Percentiles rank a stretch among this genome's conserved stretches.
Conservation (phyloP, 306 rosid genomes). For the Prunus mume region DNA sequence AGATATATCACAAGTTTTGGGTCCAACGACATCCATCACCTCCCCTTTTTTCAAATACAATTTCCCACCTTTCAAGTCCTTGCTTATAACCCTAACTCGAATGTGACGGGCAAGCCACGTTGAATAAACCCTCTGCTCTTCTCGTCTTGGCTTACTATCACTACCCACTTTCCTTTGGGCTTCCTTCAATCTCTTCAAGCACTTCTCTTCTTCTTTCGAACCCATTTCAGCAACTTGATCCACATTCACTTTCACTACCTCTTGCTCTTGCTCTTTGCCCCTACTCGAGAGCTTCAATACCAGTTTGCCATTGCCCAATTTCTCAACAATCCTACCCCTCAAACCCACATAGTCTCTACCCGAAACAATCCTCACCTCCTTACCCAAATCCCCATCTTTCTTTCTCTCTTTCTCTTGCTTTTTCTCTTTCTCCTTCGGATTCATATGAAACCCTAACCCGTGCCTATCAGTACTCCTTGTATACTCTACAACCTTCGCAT, state of each 20-base stretch:
- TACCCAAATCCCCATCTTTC: slow-evolving; percentile 24
- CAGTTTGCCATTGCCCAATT: slow-evolving; percentile 29
- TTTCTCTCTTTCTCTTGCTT: slow-evolving; percentile 1
- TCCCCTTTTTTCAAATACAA: slow-evolving; percentile 74
- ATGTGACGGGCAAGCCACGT: slow-evolving; percentile 83
- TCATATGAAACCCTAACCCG: slow-evolving; percentile 62
- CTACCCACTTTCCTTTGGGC: slow-evolving; percentile 22
- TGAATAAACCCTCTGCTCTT: slow-evolving; percentile 22
- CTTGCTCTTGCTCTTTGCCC: slow-evolving; percentile 13
- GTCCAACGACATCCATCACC: slow-evolving; percentile 82
- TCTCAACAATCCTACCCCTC: slow-evolving; percentile 51
- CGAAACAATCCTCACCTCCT: slow-evolving; percentile 49
- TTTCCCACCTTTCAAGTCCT: slow-evolving; percentile 60
- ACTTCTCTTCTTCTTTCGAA: slow-evolving; percentile 63
- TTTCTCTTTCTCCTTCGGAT: background rate
- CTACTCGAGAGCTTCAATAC: slow-evolving; percentile 42
- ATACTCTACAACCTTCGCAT: slow-evolving; percentile 53
- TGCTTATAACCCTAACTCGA: slow-evolving; percentile 71
- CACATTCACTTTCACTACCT: slow-evolving; percentile 35
- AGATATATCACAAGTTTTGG: slow-evolving; percentile 63
- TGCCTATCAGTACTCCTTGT: slow-evolving; percentile 51
- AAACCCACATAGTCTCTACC: slow-evolving; percentile 54
- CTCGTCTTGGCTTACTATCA: slow-evolving; percentile 23
- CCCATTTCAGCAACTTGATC: slow-evolving; percentile 56
- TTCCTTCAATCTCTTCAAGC: slow-evolving; percentile 53